Conservation (phyloP, 164 flowering plant genomes). For the Umbellularia californica region DNA sequence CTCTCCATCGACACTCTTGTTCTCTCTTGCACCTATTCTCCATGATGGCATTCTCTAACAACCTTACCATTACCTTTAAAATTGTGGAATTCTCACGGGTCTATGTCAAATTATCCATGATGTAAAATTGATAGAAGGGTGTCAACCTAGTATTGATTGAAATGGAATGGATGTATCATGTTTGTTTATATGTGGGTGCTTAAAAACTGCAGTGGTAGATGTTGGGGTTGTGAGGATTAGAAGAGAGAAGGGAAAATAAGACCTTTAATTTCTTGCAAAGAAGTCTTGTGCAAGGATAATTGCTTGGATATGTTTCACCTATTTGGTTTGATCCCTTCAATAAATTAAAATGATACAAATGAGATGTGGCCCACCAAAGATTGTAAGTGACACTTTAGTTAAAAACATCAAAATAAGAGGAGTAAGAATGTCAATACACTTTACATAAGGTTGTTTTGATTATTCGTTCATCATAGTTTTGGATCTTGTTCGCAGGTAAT, state of each 20-base stretch:
- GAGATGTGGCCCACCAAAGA: neutral
- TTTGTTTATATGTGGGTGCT: neutral
- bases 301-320: neutral
- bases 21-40: slow-evolving; percentile 4
- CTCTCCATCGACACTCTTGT: neutral
- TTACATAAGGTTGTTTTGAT: too few relatives aligned
- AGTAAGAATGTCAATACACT: too few relatives aligned
- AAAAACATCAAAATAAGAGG: too few relatives aligned
- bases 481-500: too few relatives aligned
- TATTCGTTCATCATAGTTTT: too few relatives aligned
- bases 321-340: neutral
- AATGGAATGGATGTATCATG: too few relatives aligned
- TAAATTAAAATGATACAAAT: too few relatives aligned
- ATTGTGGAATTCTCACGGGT: slow-evolving; percentile 1
- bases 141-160: too few relatives aligned
- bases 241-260: neutral
- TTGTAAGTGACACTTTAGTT: neutral
- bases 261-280: neutral
- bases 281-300: neutral
- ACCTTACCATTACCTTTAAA: slow-evolving; percentile 2
- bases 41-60: slow-evolving; percentile 5
- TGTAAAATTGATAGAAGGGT: neutral
- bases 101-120: neutral
- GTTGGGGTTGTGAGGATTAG: neutral
- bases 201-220: neutral